These are phyloP conservation scores for Ananas comosus DNA, from an alignment of 176 grass and related monocot species.

Conservation along the genomic window DNA sequence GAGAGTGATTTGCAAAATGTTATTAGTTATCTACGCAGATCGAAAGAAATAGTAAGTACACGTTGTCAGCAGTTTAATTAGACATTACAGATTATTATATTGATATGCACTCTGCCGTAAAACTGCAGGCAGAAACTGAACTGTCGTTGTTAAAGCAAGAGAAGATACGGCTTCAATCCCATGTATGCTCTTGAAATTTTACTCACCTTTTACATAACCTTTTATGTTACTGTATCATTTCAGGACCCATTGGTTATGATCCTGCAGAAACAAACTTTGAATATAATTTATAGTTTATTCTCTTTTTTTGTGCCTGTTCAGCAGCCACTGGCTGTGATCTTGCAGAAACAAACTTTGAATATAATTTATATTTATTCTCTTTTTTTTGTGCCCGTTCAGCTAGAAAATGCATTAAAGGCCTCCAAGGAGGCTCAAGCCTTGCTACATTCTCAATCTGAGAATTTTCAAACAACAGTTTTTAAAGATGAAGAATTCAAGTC, in stretches of 20 bases:
- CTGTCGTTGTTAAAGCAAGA: slow-evolving; percentile 89
- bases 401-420: slow-evolving; percentile 74
- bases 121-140: slow-evolving; percentile 90
- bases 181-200: slow-evolving; percentile 43
- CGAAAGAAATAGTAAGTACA: slow-evolving; percentile 93
- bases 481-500: slow-evolving; percentile 97
- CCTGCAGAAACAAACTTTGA: no score
- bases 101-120: slow-evolving; percentile 12
- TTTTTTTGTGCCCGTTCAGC: slow-evolving; percentile 32
- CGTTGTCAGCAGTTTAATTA: background rate
- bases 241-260: background rate
- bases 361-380: background rate
- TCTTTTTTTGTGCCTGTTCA: slow-evolving; percentile 26
- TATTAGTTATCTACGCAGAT: slow-evolving; percentile 73
- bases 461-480: slow-evolving; percentile 50
- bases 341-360: no score
- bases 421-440: slow-evolving; percentile 57
- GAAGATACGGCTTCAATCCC: slow-evolving; percentile 70
- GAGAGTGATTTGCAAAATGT: slow-evolving; percentile 80
- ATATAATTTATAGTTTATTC: background rate
- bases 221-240: background rate
- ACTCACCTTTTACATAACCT: background rate
- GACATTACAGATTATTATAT: background rate
- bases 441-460: slow-evolving; percentile 63
- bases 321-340: background rate